These are phyloP conservation scores for Umbelopsis vinacea DNA, from an alignment of 192 early-diverging fungal genomes.

Conservation along the genomic window DNA sequence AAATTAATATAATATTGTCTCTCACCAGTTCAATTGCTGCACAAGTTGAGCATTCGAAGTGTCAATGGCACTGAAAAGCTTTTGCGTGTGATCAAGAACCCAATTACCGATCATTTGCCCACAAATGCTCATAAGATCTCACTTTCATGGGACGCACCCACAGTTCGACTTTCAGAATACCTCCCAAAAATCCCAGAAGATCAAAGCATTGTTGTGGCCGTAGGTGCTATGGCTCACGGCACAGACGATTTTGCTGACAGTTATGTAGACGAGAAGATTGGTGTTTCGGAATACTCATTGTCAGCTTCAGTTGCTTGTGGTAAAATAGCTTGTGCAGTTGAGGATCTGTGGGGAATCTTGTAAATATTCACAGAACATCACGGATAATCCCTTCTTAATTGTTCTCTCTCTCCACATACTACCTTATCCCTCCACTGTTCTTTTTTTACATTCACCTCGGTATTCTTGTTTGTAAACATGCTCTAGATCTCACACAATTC, in stretches of 20 bases:
- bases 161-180: conserved; percentile 83
- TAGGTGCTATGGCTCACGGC: conserved; percentile 98
- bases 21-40: conserved; percentile 87
- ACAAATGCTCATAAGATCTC: conserved; percentile 86
- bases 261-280: conserved; percentile 97
- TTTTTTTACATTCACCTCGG: not conserved
- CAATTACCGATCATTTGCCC: conserved; percentile 95
- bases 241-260: conserved; percentile 93
- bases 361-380: conserved; percentile 43
- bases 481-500: not conserved
- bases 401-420: not conserved
- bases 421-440: not conserved
- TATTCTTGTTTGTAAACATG: not conserved
- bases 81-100: conserved; percentile 97
- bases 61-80: conserved; percentile 92
- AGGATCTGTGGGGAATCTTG: conserved; percentile 89
- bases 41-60: conserved; percentile 94
- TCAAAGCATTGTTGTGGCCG: conserved; percentile 86
- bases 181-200: conserved; percentile 77
- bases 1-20: no score
- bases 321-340: conserved; percentile 88
- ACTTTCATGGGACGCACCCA: conserved; percentile 87
- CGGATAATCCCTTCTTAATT: not conserved
- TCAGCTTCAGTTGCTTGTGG: conserved; percentile 97
- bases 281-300: conserved; percentile 95